Percentiles rank a stretch among this genome's conserved stretches.
Evolutionary conservation across 345 rosid species (phyloP).

Genomic region (Microcos paniculata): DNA sequence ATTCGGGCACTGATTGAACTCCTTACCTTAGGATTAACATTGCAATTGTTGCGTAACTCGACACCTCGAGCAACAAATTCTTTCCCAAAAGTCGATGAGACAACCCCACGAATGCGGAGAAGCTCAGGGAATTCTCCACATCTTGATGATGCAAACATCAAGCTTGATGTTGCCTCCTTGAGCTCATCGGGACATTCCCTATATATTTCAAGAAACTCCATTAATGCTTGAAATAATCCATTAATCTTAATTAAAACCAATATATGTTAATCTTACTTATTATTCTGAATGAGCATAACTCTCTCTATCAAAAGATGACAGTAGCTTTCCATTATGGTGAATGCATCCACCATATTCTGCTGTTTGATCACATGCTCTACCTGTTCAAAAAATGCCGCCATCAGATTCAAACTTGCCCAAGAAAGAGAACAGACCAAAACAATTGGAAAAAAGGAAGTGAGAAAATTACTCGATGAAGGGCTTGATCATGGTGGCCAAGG

Average conservation of each 20-base stretch:
- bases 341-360: constrained; percentile 43
- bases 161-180: constrained; percentile 48
- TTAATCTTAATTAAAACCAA: neutral
- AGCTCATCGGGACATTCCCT: constrained; percentile 59
- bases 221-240: neutral
- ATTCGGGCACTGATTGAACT: neutral
- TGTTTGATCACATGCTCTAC: constrained; percentile 46
- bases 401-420: neutral
- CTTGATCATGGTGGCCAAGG: constrained; percentile 45
- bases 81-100: constrained; percentile 31
- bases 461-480: constrained; percentile 42
- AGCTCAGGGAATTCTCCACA: constrained; percentile 61
- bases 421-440: neutral
- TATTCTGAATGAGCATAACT: constrained; percentile 31
- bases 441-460: neutral
- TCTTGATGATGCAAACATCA: constrained; percentile 60
- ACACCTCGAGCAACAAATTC: constrained; percentile 41
- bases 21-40: constrained; percentile 47
- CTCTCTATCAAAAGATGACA: constrained; percentile 42
- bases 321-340: constrained; percentile 44
- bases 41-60: constrained; percentile 36
- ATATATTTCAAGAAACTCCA: neutral
- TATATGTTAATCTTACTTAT: constrained; percentile 23
- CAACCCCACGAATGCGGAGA: constrained; percentile 33
- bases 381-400: constrained; percentile 25